Conservation (phyloP, 106 monocot species). For the Dioscorea alata region DNA sequence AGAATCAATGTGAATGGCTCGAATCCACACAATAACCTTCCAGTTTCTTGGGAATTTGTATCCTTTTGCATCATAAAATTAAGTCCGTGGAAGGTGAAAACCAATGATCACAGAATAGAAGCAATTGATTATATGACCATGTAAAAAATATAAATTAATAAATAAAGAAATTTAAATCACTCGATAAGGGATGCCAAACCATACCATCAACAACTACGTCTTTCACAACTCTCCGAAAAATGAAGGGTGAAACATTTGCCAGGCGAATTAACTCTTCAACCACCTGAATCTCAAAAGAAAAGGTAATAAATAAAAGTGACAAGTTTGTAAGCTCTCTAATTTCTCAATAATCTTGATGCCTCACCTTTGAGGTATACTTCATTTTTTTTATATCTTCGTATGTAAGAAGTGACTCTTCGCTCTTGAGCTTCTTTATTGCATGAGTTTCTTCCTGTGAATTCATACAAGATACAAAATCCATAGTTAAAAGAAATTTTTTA, state of each 20-base stretch:
- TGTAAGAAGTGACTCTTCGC: constrained; percentile 23
- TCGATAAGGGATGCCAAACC: not conserved
- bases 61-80: constrained; percentile 1
- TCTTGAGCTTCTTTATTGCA: constrained; percentile 11
- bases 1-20: constrained; percentile 25
- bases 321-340: not conserved
- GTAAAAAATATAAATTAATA: not conserved
- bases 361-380: constrained; percentile 29
- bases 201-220: constrained; percentile 37
- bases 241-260: constrained; percentile 37
- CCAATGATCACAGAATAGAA: not conserved
- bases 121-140: not conserved
- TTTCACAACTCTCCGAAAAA: constrained; percentile 28
- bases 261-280: constrained; percentile 33
- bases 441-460: constrained; percentile 19
- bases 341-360: not conserved
- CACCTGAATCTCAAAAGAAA: constrained; percentile 9
- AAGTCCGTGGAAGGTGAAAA: not conserved
- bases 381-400: constrained; percentile 29
- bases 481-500: not conserved
- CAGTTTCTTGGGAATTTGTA: constrained; percentile 29
- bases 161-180: not conserved
- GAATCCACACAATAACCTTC: constrained; percentile 37
- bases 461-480: not conserved
- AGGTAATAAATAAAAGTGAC: not conserved